Base-by-base conservation (phyloP, 1,139 yeast species). In the Zygotorulaspora mrakii region DNA sequence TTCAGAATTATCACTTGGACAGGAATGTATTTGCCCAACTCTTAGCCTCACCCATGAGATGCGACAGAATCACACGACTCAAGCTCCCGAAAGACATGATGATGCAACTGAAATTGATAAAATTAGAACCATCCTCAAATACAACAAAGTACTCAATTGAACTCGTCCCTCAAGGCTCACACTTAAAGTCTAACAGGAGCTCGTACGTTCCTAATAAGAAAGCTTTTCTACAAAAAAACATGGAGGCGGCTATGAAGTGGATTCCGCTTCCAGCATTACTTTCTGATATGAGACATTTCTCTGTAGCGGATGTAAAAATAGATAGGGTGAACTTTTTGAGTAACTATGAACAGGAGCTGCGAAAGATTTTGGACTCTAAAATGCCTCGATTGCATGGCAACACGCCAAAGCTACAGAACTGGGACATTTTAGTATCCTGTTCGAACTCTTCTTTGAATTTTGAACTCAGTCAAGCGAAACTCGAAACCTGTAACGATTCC, bases 1-100 rank as follows among this genome's bases (percentile, higher is more conserved):
- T 24, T 17, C 29, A 22, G 9, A 24, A 45, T 20, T 50, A 52
- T 13, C 26, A 40, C 3, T 35, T 59, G 20, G 14, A 33, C 2
- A 29, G 38, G 4, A 60, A 60, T 37, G n/a, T 49, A 3, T 55
- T 57, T 43, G 64, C 64, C 1, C 33, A 45, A 12, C 7, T 55
- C 3, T 38, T 61, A n/a, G 43, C 54, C 3, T 52, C 61, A 2
- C 64, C 64, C 5, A 46, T 51, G 39, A 40, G 64, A 31, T 45
- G 37, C n/a, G 65, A 61, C 13, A 44, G 50, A 17, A 23, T 49
- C 7, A 37, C 54, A 5, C 46, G 49, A 24, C 28, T 41, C 1
- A 49, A 48, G 37, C 26, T 46, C 5, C 64, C 64, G 0, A 50
- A 46, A 30, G 51, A 48, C 3, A 32, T 54, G 9, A 35, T 59